Conservation (phyloP, 2,329 filamentous ascomycete genomes). For the Calonectria hawksworthii region DNA sequence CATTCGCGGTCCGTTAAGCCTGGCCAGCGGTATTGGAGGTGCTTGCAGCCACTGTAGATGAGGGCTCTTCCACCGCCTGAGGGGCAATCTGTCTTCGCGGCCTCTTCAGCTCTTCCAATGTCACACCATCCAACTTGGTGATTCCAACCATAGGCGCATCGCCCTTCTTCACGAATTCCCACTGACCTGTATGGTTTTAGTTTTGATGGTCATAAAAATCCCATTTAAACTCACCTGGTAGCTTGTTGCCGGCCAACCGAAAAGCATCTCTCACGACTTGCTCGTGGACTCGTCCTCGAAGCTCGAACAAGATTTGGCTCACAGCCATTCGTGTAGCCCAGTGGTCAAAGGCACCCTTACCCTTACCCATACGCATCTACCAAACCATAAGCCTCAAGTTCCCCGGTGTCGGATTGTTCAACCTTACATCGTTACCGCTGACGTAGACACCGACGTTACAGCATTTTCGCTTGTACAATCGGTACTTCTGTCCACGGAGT, state of each 20-base stretch:
- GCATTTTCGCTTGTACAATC: slow-evolving; percentile 89
- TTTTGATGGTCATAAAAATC: neutral
- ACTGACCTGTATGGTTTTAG: slow-evolving; percentile 71
- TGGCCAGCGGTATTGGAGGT: slow-evolving; percentile 51
- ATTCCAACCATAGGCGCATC: slow-evolving; percentile 92
- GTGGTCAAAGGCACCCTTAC: slow-evolving; percentile 96
- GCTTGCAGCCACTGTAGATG: slow-evolving; percentile 51
- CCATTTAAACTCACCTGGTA: slow-evolving; percentile 77
- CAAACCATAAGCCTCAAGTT: slow-evolving; percentile 36
- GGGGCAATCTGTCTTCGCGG: slow-evolving; percentile 77
- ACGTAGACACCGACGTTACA: slow-evolving; percentile 97
- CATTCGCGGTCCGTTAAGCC: slow-evolving; percentile 32
- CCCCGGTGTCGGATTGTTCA: slow-evolving; percentile 2
- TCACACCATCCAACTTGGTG: slow-evolving; percentile 89
- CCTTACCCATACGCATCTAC: slow-evolving; percentile 96
- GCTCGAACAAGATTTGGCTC: slow-evolving; percentile 91
- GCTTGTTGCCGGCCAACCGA: slow-evolving; percentile 91
- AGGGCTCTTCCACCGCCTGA: slow-evolving; percentile 51
- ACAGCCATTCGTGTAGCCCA: slow-evolving; percentile 94
- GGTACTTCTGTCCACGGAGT: slow-evolving; percentile 91
- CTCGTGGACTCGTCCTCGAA: slow-evolving; percentile 94
- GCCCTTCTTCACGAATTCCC: slow-evolving; percentile 94
- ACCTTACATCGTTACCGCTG: slow-evolving; percentile 87
- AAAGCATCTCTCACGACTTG: slow-evolving; percentile 95
- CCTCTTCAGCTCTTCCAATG: slow-evolving; percentile 85